Conservation (phyloP, 768 basidiomycete genomes). For the Exidia glandulosa region DNA sequence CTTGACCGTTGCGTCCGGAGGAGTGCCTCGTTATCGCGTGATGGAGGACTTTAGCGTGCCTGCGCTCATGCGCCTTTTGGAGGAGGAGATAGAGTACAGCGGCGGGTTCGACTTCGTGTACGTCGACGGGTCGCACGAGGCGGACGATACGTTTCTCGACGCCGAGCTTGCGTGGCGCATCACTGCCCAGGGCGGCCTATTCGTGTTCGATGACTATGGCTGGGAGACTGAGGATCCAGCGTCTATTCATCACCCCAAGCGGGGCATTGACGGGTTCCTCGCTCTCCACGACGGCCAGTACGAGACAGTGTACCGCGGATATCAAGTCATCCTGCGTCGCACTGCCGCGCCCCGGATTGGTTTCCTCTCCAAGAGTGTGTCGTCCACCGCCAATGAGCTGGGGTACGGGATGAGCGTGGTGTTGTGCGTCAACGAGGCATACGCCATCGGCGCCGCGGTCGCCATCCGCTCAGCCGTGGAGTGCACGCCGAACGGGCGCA, state of each 20-base stretch:
- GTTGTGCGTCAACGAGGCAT: constrained; percentile 30
- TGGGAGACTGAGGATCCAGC: constrained; percentile 39
- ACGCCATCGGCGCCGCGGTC: constrained; percentile 39
- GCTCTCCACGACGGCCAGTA: constrained; percentile 39
- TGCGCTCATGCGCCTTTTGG: constrained; percentile 34
- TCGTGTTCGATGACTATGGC: constrained; percentile 50
- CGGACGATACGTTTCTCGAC: constrained; percentile 51
- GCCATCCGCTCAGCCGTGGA: constrained; percentile 31
- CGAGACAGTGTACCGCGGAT: constrained; percentile 27
- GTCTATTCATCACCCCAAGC: constrained; percentile 42
- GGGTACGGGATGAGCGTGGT: constrained; percentile 40
- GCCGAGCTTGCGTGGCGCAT: constrained; percentile 49
- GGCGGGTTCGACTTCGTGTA: constrained; percentile 51
- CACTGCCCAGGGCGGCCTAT: constrained; percentile 35
- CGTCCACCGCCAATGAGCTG: constrained; percentile 10
- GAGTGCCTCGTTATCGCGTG: constrained; percentile 23
- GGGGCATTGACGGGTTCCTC: constrained; percentile 47
- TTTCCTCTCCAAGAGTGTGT: constrained; percentile 24
- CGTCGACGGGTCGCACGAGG: constrained; percentile 47
- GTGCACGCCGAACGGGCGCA: constrained; percentile 20
- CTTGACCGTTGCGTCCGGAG: constrained; percentile 30
- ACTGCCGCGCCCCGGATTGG: constrained; percentile 41
- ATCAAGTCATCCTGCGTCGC: constrained; percentile 46
- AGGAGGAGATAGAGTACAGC: constrained; percentile 29
- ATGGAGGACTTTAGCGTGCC: constrained; percentile 43